Evolutionary conservation across 257 asterid species (phyloP).

Genomic region (Penstemon davidsonii): DNA sequence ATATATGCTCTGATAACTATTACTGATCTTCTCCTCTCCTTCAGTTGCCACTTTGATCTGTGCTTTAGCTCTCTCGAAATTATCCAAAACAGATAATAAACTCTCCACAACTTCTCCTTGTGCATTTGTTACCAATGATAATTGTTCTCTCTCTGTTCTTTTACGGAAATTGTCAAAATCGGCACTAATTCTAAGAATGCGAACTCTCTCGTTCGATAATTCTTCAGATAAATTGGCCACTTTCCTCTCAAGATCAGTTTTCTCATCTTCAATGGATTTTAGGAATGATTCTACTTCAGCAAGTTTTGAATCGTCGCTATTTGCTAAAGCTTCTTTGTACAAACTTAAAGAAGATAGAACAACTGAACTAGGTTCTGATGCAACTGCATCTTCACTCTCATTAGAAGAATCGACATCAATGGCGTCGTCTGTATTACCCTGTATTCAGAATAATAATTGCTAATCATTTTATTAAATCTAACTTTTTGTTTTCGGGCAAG

Average conservation of each 20-base stretch:
- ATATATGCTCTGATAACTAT: conserved; percentile 80
- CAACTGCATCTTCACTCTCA: conserved; percentile 42
- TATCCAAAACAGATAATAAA: conserved; percentile 71
- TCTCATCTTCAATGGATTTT: conserved; percentile 65
- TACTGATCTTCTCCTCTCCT: conserved; percentile 67
- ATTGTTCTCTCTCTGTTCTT: conserved; percentile 73
- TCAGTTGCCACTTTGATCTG: conserved; percentile 71
- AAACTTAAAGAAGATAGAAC: conserved; percentile 49
- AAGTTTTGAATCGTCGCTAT: conserved; percentile 55
- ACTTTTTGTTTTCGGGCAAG: not conserved
- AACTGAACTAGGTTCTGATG: conserved; percentile 48
- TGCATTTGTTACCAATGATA: conserved; percentile 66
- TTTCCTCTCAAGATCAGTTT: conserved; percentile 54
- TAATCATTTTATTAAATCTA: not conserved
- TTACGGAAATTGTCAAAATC: conserved; percentile 88
- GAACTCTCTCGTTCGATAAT: conserved; percentile 55
- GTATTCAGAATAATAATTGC: conserved; percentile 26
- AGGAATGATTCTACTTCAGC: conserved; percentile 63
- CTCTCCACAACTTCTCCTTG: conserved; percentile 77
- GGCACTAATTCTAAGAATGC: conserved; percentile 80
- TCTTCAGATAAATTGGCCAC: conserved; percentile 59
- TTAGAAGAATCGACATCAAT: conserved; percentile 35
- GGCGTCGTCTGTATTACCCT: conserved; percentile 49
- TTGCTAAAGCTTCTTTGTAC: conserved; percentile 70
- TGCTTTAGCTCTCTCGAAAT: conserved; percentile 76